phyloP scores from a whole-genome alignment of 176 grass and related monocot genomes.

The Typha latifolia region DNA sequence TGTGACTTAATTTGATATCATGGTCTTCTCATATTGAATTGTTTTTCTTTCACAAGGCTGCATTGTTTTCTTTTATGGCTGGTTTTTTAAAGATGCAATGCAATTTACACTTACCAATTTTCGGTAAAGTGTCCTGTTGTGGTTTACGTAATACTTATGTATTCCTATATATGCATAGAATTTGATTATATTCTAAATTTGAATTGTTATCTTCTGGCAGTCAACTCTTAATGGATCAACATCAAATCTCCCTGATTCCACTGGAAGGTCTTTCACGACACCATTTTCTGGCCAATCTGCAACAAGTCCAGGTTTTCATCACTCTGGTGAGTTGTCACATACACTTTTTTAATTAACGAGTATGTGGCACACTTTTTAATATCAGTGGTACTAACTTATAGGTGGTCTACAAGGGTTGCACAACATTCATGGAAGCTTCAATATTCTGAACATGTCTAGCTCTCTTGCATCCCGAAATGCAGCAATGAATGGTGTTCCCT shows the following conservation, averaged over 20 bases:
- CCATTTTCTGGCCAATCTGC: conserved; percentile 24
- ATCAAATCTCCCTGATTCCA: conserved; percentile 23
- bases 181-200: not conserved
- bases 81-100: not conserved
- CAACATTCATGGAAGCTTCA: conserved; percentile 27
- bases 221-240: conserved; percentile 19
- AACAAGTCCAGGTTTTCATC: conserved; percentile 12
- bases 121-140: not conserved
- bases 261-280: conserved; percentile 13
- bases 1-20: too few relatives aligned
- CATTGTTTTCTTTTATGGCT: not conserved
- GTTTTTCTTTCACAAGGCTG: not conserved
- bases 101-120: not conserved
- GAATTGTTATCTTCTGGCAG: not conserved
- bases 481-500: conserved; percentile 16
- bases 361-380: not conserved
- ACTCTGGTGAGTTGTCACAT: conserved; percentile 4
- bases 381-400: not conserved
- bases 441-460: conserved; percentile 16
- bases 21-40: not conserved
- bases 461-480: conserved; percentile 18
- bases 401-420: conserved; percentile 16
- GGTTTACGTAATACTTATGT: not conserved
- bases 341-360: not conserved
- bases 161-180: not conserved